A percentile compares a stretch with the other conserved stretches of the same genome.
Evolutionary conservation across 2,329 filamentous ascomycete genomes (phyloP).

Genomic region (Tolypocladium ophioglossoides): DNA sequence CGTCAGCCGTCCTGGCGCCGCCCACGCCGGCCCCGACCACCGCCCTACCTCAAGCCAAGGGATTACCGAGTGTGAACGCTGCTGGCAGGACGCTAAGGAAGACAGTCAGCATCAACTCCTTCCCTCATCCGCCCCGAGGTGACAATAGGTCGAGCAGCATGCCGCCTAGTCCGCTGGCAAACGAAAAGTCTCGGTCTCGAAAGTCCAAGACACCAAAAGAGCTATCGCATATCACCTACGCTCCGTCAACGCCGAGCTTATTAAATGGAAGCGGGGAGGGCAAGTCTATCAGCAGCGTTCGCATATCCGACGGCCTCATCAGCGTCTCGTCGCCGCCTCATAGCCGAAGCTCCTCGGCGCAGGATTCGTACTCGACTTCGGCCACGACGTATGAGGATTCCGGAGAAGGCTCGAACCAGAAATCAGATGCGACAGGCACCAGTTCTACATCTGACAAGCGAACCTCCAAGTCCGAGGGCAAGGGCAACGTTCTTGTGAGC

Average conservation of each 20-base stretch:
- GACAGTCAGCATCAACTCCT: conserved; percentile 86
- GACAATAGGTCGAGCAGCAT: conserved; percentile 47
- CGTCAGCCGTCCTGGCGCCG: conserved; percentile 43
- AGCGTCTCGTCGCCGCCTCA: conserved; percentile 75
- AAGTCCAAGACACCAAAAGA: conserved; percentile 48
- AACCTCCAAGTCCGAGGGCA: conserved; percentile 55
- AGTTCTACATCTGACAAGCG: conserved; percentile 30
- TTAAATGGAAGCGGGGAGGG: conserved; percentile 71
- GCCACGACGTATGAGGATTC: conserved; percentile 81
- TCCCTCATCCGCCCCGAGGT: conserved; percentile 77
- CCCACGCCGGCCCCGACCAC: conserved; percentile 43
- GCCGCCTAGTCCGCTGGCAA: conserved; percentile 50
- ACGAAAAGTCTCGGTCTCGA: conserved; percentile 36
- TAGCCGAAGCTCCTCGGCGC: conserved; percentile 83
- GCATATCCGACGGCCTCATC: conserved; percentile 64
- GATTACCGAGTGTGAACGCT: conserved; percentile 43
- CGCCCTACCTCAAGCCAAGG: conserved; percentile 44
- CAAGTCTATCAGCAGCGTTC: conserved; percentile 56
- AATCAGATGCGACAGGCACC: conserved; percentile 18
- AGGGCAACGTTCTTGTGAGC: conserved; percentile 93
- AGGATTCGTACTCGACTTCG: conserved; percentile 85
- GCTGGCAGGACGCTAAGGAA: conserved; percentile 67
- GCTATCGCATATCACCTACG: conserved; percentile 37
- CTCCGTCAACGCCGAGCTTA: conserved; percentile 54
- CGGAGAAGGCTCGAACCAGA: conserved; percentile 39